A percentile compares a stretch with the other conserved stretches of the same genome.
Evolutionary conservation across 75 land plant genomes (phyloP).

Genomic region (Gnetum montanum): DNA sequence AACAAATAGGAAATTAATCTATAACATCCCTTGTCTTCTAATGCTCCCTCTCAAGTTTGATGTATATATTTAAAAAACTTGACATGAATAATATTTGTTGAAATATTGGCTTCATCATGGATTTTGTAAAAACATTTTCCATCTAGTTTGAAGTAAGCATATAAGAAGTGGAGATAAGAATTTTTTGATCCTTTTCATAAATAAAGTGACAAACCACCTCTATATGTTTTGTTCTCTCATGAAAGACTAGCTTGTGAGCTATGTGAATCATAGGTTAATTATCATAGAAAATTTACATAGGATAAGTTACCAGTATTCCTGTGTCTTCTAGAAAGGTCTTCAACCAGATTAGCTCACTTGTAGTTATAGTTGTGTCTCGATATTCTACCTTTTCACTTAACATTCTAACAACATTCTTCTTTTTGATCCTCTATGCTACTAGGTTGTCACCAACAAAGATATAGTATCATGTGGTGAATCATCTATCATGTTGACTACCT

Average conservation of each 20-base stretch:
- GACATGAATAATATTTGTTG: too few species aligned
- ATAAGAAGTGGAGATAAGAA: not conserved
- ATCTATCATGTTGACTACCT: not conserved
- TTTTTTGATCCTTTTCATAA: not conserved
- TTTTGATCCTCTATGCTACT: slow-evolving; percentile 9
- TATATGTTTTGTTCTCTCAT: slow-evolving; percentile 5
- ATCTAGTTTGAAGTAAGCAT: too few species aligned
- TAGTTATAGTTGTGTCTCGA: not conserved
- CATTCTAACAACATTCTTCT: slow-evolving; percentile 2
- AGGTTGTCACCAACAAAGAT: not conserved
- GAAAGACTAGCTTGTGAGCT: slow-evolving; percentile 5
- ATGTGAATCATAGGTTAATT: not conserved
- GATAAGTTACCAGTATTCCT: not conserved
- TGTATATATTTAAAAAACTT: too few species aligned
- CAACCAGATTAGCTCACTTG: slow-evolving; percentile 10
- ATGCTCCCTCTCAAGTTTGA: too few species aligned
- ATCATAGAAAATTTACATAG: slow-evolving; percentile 7
- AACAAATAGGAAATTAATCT: too few species aligned
- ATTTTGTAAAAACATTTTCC: too few species aligned
- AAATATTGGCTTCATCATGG: too few species aligned
- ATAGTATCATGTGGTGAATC: slow-evolving; percentile 1
- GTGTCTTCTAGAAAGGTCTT: not conserved
- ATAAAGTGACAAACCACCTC: slow-evolving; percentile 8
- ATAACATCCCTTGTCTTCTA: too few species aligned
- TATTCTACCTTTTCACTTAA: slow-evolving; percentile 1